Evolutionary conservation across 2,329 filamentous ascomycete species (phyloP), one percentile per base, ranked within the genome.

Genomic region (Phaeosphaeria sp.): DNA sequence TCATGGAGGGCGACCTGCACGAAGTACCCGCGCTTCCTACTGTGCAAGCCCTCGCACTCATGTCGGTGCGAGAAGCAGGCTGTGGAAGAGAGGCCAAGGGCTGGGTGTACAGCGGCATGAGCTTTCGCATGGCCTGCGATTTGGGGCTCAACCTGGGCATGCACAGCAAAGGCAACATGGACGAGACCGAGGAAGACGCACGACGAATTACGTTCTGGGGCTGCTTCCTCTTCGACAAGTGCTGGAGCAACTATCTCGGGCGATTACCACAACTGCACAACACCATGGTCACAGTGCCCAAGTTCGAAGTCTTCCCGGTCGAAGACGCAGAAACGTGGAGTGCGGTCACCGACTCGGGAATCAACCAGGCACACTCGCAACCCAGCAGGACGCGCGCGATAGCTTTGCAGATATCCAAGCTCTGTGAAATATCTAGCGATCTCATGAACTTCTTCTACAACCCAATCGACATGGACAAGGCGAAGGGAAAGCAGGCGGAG

Each of bases 71-170:
- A 59, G 95, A 99, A 80, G 95, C 94, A 2, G 95, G 95, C 1
- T 98, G 94, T 75, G 94, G 92, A 0, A 86, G 94, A 43, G 95
- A 98, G 78, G 92, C 92, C 40, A 96, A 95, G 77, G 95, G 95
- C 1, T 99, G 95, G 95, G 93, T 97, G 3, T 98, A 98, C 77
- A 97, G 92, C 69, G 94, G 95, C 49, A 97, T 99, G 91, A 95
- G 91, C 70, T 98, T 99, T 75, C 89, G 95, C 45, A 98, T 99
- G 94, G 94, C 93, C 0, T 91, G 91, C 75, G 95, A 99, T 69
- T 86, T 99, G 62, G 95, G 95, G 0, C 82, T 99, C 52, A 96
- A 97, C 70, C 86, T 97, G 18, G 87, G 87, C 8, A 84, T 92
- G 57, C 84, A 85, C 7, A 82, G 74, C 59, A 77, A 74, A 40